Evolutionary conservation across 2,329 filamentous ascomycete species (phyloP).

Genomic region (Neocucurbitaria cava): DNA sequence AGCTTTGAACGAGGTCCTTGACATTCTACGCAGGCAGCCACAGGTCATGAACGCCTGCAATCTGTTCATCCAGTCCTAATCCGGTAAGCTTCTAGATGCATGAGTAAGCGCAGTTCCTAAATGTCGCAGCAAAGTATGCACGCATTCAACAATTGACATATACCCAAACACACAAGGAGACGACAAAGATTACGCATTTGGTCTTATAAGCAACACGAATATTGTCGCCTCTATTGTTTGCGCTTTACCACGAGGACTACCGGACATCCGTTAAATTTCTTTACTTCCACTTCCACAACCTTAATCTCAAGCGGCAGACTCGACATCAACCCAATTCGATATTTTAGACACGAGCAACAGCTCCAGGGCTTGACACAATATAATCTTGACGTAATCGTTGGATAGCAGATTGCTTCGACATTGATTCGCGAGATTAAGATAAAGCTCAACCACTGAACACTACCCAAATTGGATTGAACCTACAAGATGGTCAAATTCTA

Average conservation of each 20-base stretch:
- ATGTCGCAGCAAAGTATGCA: neutral
- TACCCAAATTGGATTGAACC: neutral
- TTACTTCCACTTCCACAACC: neutral
- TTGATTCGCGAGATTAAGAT: too few relatives aligned
- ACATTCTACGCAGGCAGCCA: neutral
- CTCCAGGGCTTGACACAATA: neutral
- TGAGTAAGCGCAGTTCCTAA: neutral
- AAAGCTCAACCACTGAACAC: too few relatives aligned
- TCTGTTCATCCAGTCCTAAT: neutral
- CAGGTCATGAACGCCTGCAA: neutral
- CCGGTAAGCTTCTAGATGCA: neutral
- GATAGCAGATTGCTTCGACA: neutral
- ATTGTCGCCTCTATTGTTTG: neutral
- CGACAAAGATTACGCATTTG: neutral
- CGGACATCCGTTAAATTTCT: neutral
- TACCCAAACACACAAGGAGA: neutral
- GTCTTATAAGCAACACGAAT: too few relatives aligned
- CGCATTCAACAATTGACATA: neutral
- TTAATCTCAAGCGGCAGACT: too few relatives aligned
- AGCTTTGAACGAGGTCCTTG: too few relatives aligned
- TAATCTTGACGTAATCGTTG: neutral
- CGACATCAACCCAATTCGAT: neutral
- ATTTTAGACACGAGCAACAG: neutral
- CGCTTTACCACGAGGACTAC: neutral
- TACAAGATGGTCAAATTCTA: constrained; percentile 66